A percentile compares a stretch with the other conserved stretches of the same genome.
Evolutionary conservation across 305 asterid species (phyloP).

Genomic region (Fraxinus nigra): DNA sequence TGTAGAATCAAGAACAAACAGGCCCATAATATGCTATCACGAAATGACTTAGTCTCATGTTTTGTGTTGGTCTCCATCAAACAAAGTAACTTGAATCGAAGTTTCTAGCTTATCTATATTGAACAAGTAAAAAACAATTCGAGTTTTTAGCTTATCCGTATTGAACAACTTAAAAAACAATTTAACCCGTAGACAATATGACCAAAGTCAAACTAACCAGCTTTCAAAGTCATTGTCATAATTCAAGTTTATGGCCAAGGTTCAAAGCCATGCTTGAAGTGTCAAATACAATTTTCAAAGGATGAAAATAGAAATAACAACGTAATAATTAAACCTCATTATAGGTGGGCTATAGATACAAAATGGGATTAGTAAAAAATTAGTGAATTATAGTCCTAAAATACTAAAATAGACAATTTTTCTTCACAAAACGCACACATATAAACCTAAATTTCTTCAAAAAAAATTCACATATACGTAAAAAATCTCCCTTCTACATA

Average conservation of each 20-base stretch:
- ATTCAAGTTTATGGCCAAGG: not conserved
- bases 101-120: not conserved
- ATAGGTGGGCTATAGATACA: not conserved
- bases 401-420: not conserved
- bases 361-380: not conserved
- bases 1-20: too few relatives aligned
- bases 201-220: not conserved
- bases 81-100: not conserved
- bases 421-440: not conserved
- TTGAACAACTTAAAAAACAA: not conserved
- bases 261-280: not conserved
- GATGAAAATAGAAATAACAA: not conserved
- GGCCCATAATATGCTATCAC: not conserved
- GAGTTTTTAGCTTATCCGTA: not conserved
- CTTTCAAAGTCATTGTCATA: not conserved
- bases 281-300: not conserved
- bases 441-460: not conserved
- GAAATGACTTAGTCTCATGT: not conserved
- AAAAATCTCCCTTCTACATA: slow-evolving; percentile 26
- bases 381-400: not conserved
- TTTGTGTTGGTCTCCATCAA: not conserved
- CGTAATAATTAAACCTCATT: not conserved
- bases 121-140: not conserved
- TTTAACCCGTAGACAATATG: not conserved
- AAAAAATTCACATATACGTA: slow-evolving; percentile 19